Evolutionary conservation across 148 eudicot species (phyloP), one percentile per base, ranked within the genome.

Genomic region (Persicaria tinctoria): DNA sequence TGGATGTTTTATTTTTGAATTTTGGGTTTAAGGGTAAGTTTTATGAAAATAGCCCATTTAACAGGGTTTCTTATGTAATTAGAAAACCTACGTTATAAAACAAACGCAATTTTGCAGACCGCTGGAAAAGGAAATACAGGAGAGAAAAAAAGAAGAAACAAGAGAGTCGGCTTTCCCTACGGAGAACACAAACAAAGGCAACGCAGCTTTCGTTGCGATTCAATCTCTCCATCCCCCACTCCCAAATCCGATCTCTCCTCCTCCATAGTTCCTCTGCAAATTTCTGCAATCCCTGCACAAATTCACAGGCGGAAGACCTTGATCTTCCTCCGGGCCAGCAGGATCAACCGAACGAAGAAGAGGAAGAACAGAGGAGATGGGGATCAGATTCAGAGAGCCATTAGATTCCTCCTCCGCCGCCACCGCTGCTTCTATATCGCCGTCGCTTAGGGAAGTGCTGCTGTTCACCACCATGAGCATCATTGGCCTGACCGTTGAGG

Each of bases 401-500:
- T 50, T 59, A 9, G 74, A 49, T 17, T 66, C 47, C 70, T 7
- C 70, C 73, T 10, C n/a, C 5, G 0, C 11, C 11, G 57, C 11
- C 11, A 8, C 73, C 8, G 41, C 72, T 11, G 51, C 73, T 51
- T 45, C 32, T 10, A 12, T 48, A 60, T 78, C 84, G 8, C 48
- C 79, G 12, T 44, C 84, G 64, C 78, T 85, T 1, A 74, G 82
- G 79, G 92, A 94, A 64, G 90, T 86, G 23, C 78, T 94, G 62
- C 82, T 94, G 0, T 85, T 86, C 14, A 78, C 92, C 62, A 95
- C 96, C 63, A 89, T 92, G 87, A 85, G 81, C 78, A 92, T 95
- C 75, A 76, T 95, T 84, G 97, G 94, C 68, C 85, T 86, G 38
- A 87, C 91, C 9, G 99, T 92, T 45, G 94, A 95, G 62, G 97